phyloP scores from a whole-genome alignment of 768 basidiomycete species.

The Lentinula lateritia region DNA sequence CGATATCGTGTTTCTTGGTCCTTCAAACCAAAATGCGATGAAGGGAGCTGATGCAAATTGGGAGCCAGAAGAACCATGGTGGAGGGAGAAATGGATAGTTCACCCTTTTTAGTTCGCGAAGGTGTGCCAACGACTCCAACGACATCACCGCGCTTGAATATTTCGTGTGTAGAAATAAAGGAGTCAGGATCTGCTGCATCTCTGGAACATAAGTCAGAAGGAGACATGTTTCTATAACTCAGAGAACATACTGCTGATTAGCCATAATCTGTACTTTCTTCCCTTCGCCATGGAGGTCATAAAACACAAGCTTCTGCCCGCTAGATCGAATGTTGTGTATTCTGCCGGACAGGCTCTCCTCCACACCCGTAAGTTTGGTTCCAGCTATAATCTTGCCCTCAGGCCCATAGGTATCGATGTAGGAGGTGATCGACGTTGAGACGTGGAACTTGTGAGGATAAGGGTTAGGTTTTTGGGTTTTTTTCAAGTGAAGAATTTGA shows the following conservation, averaged over 20 bases:
- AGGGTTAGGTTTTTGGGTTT: constrained; percentile 83
- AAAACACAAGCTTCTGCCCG: constrained; percentile 84
- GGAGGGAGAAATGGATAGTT: constrained; percentile 83
- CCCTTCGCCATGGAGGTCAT: constrained; percentile 92
- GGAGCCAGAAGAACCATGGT: constrained; percentile 87
- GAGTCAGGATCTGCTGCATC: constrained; percentile 58
- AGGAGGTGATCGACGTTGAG: constrained; percentile 64
- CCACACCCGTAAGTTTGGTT: constrained; percentile 51
- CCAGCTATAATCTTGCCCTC: constrained; percentile 70
- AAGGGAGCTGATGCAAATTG: constrained; percentile 94
- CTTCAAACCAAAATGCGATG: constrained; percentile 88
- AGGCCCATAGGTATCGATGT: constrained; percentile 65
- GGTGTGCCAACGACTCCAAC: constrained; percentile 89
- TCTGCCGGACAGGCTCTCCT: constrained; percentile 78
- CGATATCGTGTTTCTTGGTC: constrained; percentile 97
- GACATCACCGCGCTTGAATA: constrained; percentile 94
- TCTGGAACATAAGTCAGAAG: constrained; percentile 24
- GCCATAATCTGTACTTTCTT: constrained; percentile 95
- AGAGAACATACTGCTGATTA: constrained; percentile 61
- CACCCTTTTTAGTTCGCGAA: constrained; percentile 91
- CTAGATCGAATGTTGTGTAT: constrained; percentile 86
- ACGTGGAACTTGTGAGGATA: constrained; percentile 99
- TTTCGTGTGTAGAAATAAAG: constrained; percentile 71
- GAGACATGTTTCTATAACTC: neutral
- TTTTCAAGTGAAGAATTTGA: constrained; percentile 79